Base-by-base conservation (phyloP, 1,284 basidiomycete genomes). In the Pascua sp. region DNA sequence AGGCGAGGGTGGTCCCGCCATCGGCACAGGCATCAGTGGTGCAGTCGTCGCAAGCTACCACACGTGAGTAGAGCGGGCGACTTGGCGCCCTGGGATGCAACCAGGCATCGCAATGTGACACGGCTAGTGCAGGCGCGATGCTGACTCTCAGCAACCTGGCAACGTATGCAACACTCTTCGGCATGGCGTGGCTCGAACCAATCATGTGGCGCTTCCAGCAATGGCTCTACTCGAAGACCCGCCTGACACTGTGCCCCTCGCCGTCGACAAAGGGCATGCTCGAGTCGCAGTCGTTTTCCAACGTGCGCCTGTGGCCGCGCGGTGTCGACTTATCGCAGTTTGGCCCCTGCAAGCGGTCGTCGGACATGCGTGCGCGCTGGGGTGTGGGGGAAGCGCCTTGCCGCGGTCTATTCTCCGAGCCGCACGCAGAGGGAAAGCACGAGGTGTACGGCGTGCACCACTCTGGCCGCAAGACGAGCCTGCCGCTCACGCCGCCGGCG, bases 1-100 rank as follows among this genome's bases (percentile, higher is more conserved):
- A 5, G 68, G 66, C 7, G 62, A 67, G 36, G 64, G 65, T 42
- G 77, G 76, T 2, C 72, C 72, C 0, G 71, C 71, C 11, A 59
- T 75, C 1, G 73, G 74, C 15, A 70, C 70, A 1, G 76, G 75
- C 1, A 64, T 77, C 47, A 61, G 62, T 16, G 79, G 80, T 1
- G 81, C 81, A 1, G 77, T 81, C 42, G 79, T 83, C 8, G 78
- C 80, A 2, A 80, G 78, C 47, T 83, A 83, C 66, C 82, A 84
- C 67, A 83, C 82, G 74, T 76, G 53, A 58, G 74, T 62, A 11
- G 10, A 13, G 12, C 24, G 2, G n/a, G 3, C 24, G 24, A 32
- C 7, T 7, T 32, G 24, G 24, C 24, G 24, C 24, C 3, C 24
- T 32, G 24, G 24, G 24, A 32, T 4, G 24, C 7, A 3, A 32